phyloP scores from a whole-genome alignment of 2,329 filamentous ascomycete species.

The Exophiala viscosa region DNA sequence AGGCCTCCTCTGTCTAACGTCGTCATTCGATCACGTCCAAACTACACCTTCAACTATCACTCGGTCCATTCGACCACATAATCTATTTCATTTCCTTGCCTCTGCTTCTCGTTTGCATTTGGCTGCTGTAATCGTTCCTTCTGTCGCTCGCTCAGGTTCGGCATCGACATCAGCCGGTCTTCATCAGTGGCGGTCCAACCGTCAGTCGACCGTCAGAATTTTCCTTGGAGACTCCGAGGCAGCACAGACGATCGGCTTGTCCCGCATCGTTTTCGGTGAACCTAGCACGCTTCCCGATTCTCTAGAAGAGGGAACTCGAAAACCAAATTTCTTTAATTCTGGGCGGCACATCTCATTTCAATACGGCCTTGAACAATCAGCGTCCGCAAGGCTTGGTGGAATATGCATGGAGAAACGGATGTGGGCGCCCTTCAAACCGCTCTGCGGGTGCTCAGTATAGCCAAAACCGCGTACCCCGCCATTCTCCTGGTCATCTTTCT shows the following conservation, averaged over 20 bases:
- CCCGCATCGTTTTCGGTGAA: slow-evolving; percentile 1
- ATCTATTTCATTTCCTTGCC: slow-evolving; percentile 14
- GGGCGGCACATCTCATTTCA: slow-evolving; percentile 26
- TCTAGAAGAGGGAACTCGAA: neutral
- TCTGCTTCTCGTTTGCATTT: slow-evolving; percentile 7
- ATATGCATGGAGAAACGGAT: slow-evolving; percentile 20
- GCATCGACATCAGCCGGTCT: neutral
- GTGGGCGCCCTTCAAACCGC: slow-evolving; percentile 18
- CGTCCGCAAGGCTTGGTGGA: slow-evolving; percentile 11
- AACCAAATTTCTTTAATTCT: slow-evolving; percentile 10
- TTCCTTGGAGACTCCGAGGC: slow-evolving; percentile 13
- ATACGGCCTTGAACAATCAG: slow-evolving; percentile 7
- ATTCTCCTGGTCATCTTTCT: slow-evolving; percentile 63
- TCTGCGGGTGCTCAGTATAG: slow-evolving; percentile 23
- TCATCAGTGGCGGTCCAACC: neutral
- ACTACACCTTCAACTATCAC: slow-evolving; percentile 10
- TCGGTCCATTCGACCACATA: slow-evolving; percentile 14
- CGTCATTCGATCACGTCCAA: slow-evolving; percentile 22
- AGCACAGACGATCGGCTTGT: slow-evolving; percentile 11
- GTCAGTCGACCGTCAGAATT: slow-evolving; percentile 1
- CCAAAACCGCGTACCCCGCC: slow-evolving; percentile 57
- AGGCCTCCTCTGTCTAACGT: slow-evolving; percentile 18
- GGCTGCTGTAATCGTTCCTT: slow-evolving; percentile 22
- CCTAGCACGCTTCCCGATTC: no score
- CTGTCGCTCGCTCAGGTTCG: slow-evolving; percentile 21